phyloP scores from a whole-genome alignment of 2,329 filamentous ascomycete species.

The Beauveria rudraprayagi region DNA sequence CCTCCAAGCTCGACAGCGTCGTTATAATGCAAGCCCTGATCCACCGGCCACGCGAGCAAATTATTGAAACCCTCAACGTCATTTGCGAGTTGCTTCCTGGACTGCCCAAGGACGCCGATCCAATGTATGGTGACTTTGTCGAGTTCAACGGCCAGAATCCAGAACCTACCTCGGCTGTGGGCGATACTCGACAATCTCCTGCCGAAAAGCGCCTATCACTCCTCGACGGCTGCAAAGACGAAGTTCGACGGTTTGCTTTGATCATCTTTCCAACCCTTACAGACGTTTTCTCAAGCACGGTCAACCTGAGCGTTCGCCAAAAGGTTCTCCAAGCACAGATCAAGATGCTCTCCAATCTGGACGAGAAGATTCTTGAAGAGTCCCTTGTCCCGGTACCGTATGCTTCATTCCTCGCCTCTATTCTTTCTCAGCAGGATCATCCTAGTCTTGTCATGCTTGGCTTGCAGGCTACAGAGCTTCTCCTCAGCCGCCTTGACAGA shows the following conservation, averaged over 20 bases:
- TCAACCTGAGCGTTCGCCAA: conserved; percentile 88
- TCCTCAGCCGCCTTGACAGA: conserved; percentile 73
- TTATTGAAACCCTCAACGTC: conserved; percentile 94
- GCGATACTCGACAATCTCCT: conserved; percentile 33
- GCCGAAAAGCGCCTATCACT: conserved; percentile 79
- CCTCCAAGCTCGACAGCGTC: conserved; percentile 86
- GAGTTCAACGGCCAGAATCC: conserved; percentile 25
- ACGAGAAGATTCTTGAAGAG: conserved; percentile 74
- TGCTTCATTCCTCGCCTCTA: conserved; percentile 89
- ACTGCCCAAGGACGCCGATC: conserved; percentile 49
- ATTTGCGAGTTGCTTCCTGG: conserved; percentile 88
- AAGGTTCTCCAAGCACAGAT: conserved; percentile 93
- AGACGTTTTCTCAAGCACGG: conserved; percentile 94
- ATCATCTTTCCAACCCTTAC: conserved; percentile 92
- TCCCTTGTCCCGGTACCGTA: conserved; percentile 84
- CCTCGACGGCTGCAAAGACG: conserved; percentile 70
- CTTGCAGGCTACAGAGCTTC: conserved; percentile 79
- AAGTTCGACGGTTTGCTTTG: conserved; percentile 85
- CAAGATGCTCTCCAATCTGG: conserved; percentile 96
- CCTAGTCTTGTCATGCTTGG: conserved; percentile 77
- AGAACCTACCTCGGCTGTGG: conserved; percentile 15
- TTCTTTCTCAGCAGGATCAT: conserved; percentile 92
- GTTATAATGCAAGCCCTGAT: conserved; percentile 98
- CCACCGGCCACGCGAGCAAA: conserved; percentile 88
- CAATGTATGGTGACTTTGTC: conserved; percentile 35